Conservation (phyloP, 2,329 filamentous ascomycete genomes). For the Chaetomium sp. region DNA sequence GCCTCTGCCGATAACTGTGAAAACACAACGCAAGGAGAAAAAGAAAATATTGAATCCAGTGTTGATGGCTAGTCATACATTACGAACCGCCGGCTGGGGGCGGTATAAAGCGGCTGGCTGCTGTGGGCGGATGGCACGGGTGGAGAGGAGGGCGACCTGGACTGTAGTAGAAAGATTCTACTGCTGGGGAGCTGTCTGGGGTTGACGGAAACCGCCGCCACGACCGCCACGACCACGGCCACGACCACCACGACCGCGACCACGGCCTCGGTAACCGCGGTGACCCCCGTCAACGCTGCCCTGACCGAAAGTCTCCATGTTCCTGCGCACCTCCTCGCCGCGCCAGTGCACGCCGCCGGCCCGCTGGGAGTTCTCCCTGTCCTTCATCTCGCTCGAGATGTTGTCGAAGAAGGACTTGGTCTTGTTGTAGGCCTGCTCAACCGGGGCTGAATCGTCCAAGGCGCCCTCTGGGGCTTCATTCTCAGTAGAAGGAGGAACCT, state of each 20-base stretch:
- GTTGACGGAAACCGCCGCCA: slow-evolving; percentile 15
- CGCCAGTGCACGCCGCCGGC: slow-evolving; percentile 83
- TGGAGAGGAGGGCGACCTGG: not conserved
- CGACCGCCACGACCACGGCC: slow-evolving; percentile 18
- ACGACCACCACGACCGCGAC: slow-evolving; percentile 25
- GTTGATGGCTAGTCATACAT: slow-evolving; percentile 19
- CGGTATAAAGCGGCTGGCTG: not conserved
- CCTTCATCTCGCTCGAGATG: slow-evolving; percentile 88
- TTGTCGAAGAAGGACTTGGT: slow-evolving; percentile 93
- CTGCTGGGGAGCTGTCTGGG: slow-evolving; percentile 16
- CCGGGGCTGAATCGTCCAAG: slow-evolving; percentile 37
- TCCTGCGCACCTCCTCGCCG: slow-evolving; percentile 86
- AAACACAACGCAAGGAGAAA: not conserved
- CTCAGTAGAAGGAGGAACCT: slow-evolving; percentile 37
- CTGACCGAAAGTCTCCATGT: slow-evolving; percentile 96
- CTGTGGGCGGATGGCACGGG: not conserved
- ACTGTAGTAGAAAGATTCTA: slow-evolving; percentile 1
- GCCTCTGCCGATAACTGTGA: slow-evolving; percentile 7
- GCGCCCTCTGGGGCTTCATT: slow-evolving; percentile 17
- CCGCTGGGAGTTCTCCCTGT: slow-evolving; percentile 66
- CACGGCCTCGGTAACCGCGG: slow-evolving; percentile 43
- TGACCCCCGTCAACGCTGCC: slow-evolving; percentile 82
- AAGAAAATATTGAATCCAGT: slow-evolving; percentile 17
- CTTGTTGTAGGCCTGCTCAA: slow-evolving; percentile 70
- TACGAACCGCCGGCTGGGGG: slow-evolving; percentile 1